Evolutionary conservation across 163 green algal species (phyloP), one percentile per base, ranked within the genome.

Genomic region (Chlamydomonas reinhardtii): DNA sequence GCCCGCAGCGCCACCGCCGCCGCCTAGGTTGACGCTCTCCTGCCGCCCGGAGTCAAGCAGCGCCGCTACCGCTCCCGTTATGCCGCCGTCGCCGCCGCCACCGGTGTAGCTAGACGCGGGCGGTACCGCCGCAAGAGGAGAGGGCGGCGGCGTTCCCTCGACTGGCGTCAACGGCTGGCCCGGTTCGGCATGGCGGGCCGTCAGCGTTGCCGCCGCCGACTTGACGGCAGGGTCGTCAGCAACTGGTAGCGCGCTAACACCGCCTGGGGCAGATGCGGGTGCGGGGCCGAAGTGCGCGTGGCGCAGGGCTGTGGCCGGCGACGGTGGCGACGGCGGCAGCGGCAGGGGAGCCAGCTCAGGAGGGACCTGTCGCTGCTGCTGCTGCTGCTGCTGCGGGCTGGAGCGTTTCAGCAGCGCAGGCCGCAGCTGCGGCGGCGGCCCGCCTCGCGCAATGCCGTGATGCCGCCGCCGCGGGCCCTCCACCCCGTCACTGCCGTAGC

Each of bases 281-380:
- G 78, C 78, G 11, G 78, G 78, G 48, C 78, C 78, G 52, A 85
- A 85, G 32, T 31, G 78, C 0, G 78, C 78, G 52, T 85, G 78
- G 68, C 78, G 78, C 27, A 32, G 31, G 17, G 15, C 24, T 16
- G 35, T 66, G 37, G 15, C 17, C 5, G 64, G 64, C 27, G 64
- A 35, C 29, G 64, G 64, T 12, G 64, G 22, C 29, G 64, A 27
- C 29, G 29, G 29, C 29, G 48, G 48, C 48, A 56, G 48, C 48
- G 48, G 48, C 48, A 16, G 43, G n/a, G 39, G 39, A 5, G 39
- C 39, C 39, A 48, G 39, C 39, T 48, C 39, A 8, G 39, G 39
- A 5, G 39, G 39, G 11, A 20, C 11, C 48, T 56, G 48, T 14
- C 2, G 1, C 19, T 56, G 48, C 48, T 12, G 6, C 48, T 56